Evolutionary conservation across 257 asterid genomes (phyloP), one percentile per base, ranked within the genome.

Genomic region (Nicotiana undulata): DNA sequence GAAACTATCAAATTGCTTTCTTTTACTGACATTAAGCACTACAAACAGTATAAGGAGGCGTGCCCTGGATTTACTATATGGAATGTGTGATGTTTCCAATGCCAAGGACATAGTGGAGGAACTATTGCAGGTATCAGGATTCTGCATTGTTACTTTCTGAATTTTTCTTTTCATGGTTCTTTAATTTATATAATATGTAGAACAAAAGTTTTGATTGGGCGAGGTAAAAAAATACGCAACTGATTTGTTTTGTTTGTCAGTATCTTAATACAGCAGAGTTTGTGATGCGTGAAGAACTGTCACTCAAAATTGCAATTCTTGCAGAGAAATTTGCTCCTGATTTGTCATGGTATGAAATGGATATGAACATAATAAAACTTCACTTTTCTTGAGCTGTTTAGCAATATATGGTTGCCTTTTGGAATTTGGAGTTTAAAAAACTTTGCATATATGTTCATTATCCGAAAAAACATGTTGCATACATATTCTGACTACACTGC

Each of bases 61-160:
- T 81, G 98, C 98, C 76, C 98, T 94, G 85, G 98, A 94, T 90
- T 88, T 94, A 92, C 89, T 94, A 29, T 93, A 94, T 86, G 98
- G 98, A 84, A 94, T 94, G 98, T 94, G 98, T 82, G 98, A 94
- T 86, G 96, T 94, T 86, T 93, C 98, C 70, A 94, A 94, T 84
- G 98, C 98, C 32, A 94, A 94, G 89, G 98, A 94, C 89, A 94
- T 94, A 77, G 98, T 94, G 85, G 98, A 94, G 87, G 98, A 94
- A 86, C 81, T 94, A 77, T 88, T 94, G 70, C 98, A 94, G 98
- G 98, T 94, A 77, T 60, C 17, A 56, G 79, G 76, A 61, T 72
- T 59, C 82, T 79, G 59, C 37, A 29, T 65, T 77, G 49, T 76
- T 81, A 83, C 64, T 29, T 53, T 52, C 31, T 72, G 40, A 61